Percentiles rank a stretch among this genome's conserved stretches.
Evolutionary conservation across 768 basidiomycete genomes (phyloP).

Genomic region (Naganishia onofrii): DNA sequence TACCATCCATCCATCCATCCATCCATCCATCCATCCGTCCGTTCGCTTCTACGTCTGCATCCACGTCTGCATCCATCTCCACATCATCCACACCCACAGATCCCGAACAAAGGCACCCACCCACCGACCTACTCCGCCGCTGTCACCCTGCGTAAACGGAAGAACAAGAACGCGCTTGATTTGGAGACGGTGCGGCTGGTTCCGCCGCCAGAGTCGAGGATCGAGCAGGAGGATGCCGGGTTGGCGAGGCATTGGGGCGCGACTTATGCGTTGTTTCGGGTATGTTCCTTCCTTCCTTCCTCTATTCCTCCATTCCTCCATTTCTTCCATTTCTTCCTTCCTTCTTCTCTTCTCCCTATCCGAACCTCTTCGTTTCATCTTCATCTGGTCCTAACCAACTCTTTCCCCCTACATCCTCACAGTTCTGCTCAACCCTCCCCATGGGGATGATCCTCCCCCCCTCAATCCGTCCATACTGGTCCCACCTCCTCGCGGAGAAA

Average conservation of each 20-base stretch:
- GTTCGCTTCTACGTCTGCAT: no score
- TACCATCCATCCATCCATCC: background rate
- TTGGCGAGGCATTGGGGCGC: slow-evolving; percentile 92
- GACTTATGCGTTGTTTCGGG: slow-evolving; percentile 79
- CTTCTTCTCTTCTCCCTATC: no score
- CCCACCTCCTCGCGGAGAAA: slow-evolving; percentile 67
- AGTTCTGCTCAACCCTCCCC: slow-evolving; percentile 49
- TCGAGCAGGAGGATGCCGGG: slow-evolving; percentile 64
- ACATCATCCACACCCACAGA: no score
- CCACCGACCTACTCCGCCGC: slow-evolving; percentile 58
- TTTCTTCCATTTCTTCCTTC: no score
- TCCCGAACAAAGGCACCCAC: slow-evolving; percentile 37
- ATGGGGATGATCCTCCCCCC: slow-evolving; percentile 66
- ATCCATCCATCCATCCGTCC: no score
- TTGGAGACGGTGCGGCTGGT: slow-evolving; percentile 68
- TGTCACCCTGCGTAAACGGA: slow-evolving; percentile 65
- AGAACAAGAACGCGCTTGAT: slow-evolving; percentile 66
- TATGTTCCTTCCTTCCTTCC: slow-evolving; percentile 50
- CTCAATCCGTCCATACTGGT: slow-evolving; percentile 85
- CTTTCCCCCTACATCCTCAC: background rate
- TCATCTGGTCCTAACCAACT: no score
- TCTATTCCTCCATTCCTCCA: no score
- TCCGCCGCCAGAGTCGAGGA: slow-evolving; percentile 71
- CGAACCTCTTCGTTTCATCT: no score
- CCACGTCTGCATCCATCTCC: no score